These are phyloP conservation scores for Cubamyces sp. DNA, from an alignment of 768 basidiomycete genomes.

Conservation along the genomic window DNA sequence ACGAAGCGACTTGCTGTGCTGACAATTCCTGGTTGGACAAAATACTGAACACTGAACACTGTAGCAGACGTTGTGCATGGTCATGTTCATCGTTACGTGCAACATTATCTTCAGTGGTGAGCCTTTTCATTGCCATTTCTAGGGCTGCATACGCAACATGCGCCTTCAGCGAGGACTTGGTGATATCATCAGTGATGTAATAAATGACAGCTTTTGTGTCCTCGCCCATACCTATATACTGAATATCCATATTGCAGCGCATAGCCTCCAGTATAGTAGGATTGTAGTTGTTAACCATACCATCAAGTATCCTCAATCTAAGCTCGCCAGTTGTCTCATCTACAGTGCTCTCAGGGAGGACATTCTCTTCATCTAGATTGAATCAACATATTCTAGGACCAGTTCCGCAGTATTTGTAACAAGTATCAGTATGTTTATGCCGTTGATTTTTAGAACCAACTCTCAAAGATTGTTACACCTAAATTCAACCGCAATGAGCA, in stretches of 20 bases:
- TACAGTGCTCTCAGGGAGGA: not conserved
- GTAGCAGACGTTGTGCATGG: constrained; percentile 40
- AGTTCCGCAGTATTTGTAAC: constrained; percentile 43
- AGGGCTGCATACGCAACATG: constrained; percentile 47
- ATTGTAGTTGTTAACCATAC: constrained; percentile 50
- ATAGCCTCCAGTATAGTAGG: constrained; percentile 40
- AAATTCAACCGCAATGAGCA: not conserved
- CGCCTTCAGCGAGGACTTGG: constrained; percentile 45
- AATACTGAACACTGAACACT: constrained; percentile 43
- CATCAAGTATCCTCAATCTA: constrained; percentile 39
- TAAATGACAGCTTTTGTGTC: constrained; percentile 47
- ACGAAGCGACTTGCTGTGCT: constrained; percentile 41
- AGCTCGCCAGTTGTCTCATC: constrained; percentile 36
- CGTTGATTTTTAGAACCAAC: constrained; percentile 32
- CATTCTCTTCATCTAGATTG: not conserved
- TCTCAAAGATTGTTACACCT: not conserved
- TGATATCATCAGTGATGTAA: constrained; percentile 55
- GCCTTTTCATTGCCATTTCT: no score
- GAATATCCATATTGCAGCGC: constrained; percentile 52
- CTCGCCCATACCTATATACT: constrained; percentile 46
- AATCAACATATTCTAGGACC: constrained; percentile 37
- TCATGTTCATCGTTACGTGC: no score
- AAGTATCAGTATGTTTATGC: constrained; percentile 40
- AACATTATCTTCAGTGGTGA: no score
- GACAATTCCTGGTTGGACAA: constrained; percentile 46